Evolutionary conservation across 2,329 filamentous ascomycete genomes (phyloP), one percentile per base, ranked within the genome.

Genomic region (Colletotrichum gloeosporioides): DNA sequence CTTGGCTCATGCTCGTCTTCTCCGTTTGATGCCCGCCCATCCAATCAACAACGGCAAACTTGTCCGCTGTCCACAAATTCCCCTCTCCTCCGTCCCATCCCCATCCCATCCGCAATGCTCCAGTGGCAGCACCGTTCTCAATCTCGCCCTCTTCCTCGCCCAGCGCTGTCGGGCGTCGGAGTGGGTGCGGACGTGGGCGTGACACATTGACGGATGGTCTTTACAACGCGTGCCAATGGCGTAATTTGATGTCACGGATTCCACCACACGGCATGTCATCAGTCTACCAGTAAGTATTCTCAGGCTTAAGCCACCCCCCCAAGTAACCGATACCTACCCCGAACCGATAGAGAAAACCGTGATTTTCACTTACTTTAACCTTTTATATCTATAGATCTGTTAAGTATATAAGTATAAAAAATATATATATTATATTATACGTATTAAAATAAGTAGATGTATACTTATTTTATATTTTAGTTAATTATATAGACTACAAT

Each of bases 161-260:
- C 59, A 29, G 25, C 39, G 29, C 18, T 59, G 64, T 69, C 57
- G 64, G 64, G 53, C 71, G 64, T 29, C 4, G 27, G 63, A 25
- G 67, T 36, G 53, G 67, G 53, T 36, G 34, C 49, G 63, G 53
- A 57, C 36, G 25, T 31, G 34, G 68, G 57, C 36, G 34, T 63
- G 71, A 63, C 71, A 69, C 57, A 55, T 65, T 64, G 66, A 59
- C 57, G 34, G 29, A 53, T 34, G 70, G 62, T 34, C 44, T 59
- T 32, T 22, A 44, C 62, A 62, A 61, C 49, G 53, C 63, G 65
- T 70, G 57, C 66, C 57, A 57, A 64, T 74, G 66, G 71, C 59
- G 66, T 65, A 74, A 70, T 49, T 73, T 49, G 32, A 59, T 74
- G 71, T 74, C 71, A 70, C 66, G 31, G 66, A 74, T 64, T 70